Conservation (phyloP, 2,329 filamentous ascomycete genomes). For the Aspergillus pseudoglaucus region DNA sequence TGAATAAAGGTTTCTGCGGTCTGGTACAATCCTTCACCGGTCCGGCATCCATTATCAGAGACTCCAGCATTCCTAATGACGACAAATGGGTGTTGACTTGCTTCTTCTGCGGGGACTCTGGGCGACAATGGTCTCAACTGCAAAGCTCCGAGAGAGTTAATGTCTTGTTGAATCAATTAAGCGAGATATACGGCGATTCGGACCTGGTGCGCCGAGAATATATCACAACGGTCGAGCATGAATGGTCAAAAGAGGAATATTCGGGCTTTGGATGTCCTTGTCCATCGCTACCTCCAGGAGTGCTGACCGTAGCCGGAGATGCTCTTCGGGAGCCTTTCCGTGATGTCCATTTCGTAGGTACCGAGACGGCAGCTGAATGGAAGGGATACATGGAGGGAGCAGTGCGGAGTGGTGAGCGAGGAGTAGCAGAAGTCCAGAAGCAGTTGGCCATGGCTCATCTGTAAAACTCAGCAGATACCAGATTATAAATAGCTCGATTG, state of each 20-base stretch:
- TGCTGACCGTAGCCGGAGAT: slow-evolving; percentile 28
- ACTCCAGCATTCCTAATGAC: slow-evolving; percentile 31
- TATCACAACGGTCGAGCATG: slow-evolving; percentile 27
- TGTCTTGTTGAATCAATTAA: slow-evolving; percentile 10
- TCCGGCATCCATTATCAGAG: slow-evolving; percentile 42
- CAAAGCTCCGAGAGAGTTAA: slow-evolving; percentile 3
- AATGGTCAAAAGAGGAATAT: slow-evolving; percentile 36
- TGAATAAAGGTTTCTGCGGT: slow-evolving; percentile 40
- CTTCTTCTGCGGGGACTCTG: slow-evolving; percentile 37
- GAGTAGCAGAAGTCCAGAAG: slow-evolving; percentile 40
- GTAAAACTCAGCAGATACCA: neutral
- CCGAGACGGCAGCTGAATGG: slow-evolving; percentile 49
- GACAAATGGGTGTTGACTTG: slow-evolving; percentile 30
- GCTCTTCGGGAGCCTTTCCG: slow-evolving; percentile 31
- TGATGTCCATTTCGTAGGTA: slow-evolving; percentile 49
- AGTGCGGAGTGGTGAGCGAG: slow-evolving; percentile 44
- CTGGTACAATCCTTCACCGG: slow-evolving; percentile 41
- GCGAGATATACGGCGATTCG: slow-evolving; percentile 4
- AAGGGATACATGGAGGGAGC: slow-evolving; percentile 57
- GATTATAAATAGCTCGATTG: neutral
- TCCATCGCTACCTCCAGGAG: slow-evolving; percentile 32
- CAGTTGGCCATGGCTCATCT: neutral
- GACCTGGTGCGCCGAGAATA: slow-evolving; percentile 16
- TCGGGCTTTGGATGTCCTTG: slow-evolving; percentile 38
- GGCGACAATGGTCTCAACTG: slow-evolving; percentile 23